Conservation (phyloP, 495 filamentous ascomycete genomes). For the Jackrogersella multiformis region DNA sequence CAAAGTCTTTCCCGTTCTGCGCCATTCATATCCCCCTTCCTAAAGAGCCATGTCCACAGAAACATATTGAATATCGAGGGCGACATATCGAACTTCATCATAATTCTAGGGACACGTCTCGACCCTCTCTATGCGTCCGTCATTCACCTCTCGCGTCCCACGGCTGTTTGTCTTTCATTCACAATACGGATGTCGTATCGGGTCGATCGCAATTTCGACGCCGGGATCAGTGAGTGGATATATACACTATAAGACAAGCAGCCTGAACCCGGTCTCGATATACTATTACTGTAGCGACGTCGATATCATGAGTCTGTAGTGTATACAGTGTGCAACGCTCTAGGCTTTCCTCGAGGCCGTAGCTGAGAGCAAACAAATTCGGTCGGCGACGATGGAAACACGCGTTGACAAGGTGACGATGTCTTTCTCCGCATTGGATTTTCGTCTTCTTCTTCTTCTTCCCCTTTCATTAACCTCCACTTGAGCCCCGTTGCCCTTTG, state of each 20-base stretch:
- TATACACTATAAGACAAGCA: slow-evolving; percentile 27
- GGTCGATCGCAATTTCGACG: slow-evolving; percentile 35
- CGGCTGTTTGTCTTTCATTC: slow-evolving; percentile 11
- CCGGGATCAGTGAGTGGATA: slow-evolving; percentile 7
- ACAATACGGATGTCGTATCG: slow-evolving; percentile 1
- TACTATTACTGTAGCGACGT: no score
- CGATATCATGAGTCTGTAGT: not conserved
- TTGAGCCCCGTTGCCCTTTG: slow-evolving; percentile 59
- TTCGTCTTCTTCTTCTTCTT: not conserved
- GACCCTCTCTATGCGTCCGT: not conserved
- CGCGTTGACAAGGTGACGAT: not conserved
- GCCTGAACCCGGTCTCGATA: slow-evolving; percentile 15
- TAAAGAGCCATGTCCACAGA: not conserved
- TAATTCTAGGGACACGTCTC: slow-evolving; percentile 1
- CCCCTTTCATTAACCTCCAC: slow-evolving; percentile 48
- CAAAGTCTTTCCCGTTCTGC: not conserved
- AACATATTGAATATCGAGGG: not conserved
- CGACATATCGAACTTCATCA: not conserved
- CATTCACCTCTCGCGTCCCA: slow-evolving; percentile 3
- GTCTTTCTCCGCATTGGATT: not conserved
- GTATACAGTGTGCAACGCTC: slow-evolving; percentile 4
- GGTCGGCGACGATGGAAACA: not conserved
- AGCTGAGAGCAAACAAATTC: not conserved
- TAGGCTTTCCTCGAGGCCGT: not conserved
- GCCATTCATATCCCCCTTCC: not conserved